These are phyloP conservation scores for Phialophora tarda DNA, from an alignment of 2,329 filamentous ascomycete genomes.

Conservation along the genomic window DNA sequence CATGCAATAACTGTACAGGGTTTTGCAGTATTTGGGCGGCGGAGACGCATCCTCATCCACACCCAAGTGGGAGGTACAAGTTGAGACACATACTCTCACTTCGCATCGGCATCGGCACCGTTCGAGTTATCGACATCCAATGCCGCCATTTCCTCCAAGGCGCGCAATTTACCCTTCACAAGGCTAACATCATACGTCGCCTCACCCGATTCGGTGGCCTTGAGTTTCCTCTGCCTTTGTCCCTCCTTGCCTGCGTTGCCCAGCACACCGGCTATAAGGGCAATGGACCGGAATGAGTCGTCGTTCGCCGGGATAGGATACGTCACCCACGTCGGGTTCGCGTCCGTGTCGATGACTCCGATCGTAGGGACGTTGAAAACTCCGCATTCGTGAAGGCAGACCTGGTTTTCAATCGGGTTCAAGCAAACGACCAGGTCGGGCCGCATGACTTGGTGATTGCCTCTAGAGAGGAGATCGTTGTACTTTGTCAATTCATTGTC, in stretches of 20 bases:
- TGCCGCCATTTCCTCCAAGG: slow-evolving; percentile 30
- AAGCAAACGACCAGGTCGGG: slow-evolving; percentile 92
- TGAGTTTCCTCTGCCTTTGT: slow-evolving; percentile 67
- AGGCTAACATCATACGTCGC: slow-evolving; percentile 60
- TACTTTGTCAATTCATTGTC: slow-evolving; percentile 71
- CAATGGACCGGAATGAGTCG: slow-evolving; percentile 84
- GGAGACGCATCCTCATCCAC: background rate
- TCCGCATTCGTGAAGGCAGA: slow-evolving; percentile 88
- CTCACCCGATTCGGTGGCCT: slow-evolving; percentile 62
- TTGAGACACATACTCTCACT: background rate
- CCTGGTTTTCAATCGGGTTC: slow-evolving; percentile 91
- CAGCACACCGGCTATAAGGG: slow-evolving; percentile 82
- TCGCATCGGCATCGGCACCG: background rate
- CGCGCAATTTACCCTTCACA: slow-evolving; percentile 37
- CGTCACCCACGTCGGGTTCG: slow-evolving; percentile 89
- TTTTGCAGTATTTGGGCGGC: background rate
- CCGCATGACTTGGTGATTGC: slow-evolving; percentile 69
- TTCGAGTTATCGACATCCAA: slow-evolving; percentile 24
- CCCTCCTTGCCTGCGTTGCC: slow-evolving; percentile 83
- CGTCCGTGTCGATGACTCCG: slow-evolving; percentile 91
- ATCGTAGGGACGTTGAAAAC: slow-evolving; percentile 89
- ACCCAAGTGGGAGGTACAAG: background rate
- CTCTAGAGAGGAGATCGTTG: slow-evolving; percentile 62
- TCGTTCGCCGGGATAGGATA: slow-evolving; percentile 97
- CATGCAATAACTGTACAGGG: background rate